A percentile compares a stretch with the other conserved stretches of the same genome.
Evolutionary conservation across 176 grass and related monocot species (phyloP).

Genomic region (Rhynchospora pubera): DNA sequence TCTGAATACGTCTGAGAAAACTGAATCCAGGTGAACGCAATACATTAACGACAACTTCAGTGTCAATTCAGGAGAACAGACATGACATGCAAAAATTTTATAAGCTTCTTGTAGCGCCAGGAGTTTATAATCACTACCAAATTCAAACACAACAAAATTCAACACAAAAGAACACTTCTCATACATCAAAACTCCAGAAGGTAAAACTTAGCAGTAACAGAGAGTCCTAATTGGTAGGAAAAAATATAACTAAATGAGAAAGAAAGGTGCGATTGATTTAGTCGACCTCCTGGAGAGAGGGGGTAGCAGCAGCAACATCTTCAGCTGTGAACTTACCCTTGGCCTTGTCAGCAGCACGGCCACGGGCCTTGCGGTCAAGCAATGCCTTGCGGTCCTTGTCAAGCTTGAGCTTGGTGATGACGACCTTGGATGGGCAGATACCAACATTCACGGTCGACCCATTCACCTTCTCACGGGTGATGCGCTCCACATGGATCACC

Average conservation of each 20-base stretch:
- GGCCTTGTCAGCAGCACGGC: slow-evolving; percentile 82
- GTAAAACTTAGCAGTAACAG: neutral
- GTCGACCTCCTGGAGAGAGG: slow-evolving; percentile 89
- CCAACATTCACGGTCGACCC: slow-evolving; percentile 89
- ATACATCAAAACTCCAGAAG: neutral
- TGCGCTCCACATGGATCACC: slow-evolving; percentile 96
- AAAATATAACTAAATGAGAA: neutral
- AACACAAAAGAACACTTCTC: slow-evolving; percentile 2
- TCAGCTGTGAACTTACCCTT: slow-evolving; percentile 93
- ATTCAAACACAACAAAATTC: slow-evolving; percentile 11
- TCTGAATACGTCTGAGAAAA: neutral
- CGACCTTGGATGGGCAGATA: slow-evolving; percentile 68
- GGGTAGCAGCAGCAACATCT: slow-evolving; percentile 62
- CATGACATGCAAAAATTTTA: neutral
- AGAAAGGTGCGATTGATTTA: slow-evolving; percentile 13
- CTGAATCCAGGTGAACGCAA: neutral
- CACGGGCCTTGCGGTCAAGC: slow-evolving; percentile 81
- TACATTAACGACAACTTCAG: neutral
- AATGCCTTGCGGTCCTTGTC: slow-evolving; percentile 96
- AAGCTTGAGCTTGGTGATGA: slow-evolving; percentile 90
- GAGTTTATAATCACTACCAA: neutral
- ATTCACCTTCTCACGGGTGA: slow-evolving; percentile 95
- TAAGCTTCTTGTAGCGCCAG: neutral
- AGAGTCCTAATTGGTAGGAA: neutral
- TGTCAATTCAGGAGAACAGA: neutral